Evolutionary conservation across 257 asterid species (phyloP), one percentile per base, ranked within the genome.

Genomic region (Solanum sejunctum): DNA sequence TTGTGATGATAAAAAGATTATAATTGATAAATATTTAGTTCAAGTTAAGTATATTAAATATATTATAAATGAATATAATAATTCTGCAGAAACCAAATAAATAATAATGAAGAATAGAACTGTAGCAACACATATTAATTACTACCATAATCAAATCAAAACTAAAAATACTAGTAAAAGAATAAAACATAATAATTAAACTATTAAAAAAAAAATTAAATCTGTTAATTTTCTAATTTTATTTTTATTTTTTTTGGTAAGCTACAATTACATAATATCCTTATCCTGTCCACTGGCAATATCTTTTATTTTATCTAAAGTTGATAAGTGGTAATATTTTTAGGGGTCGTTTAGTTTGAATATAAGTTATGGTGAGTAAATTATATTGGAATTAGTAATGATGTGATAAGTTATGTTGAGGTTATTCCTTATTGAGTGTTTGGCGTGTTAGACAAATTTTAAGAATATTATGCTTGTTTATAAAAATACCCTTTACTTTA

Each of bases 1-100:
- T 21, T 11, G 1, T 21, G 4, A 21, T 21, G 0, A 5, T 0
- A 12, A 2, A 60, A 1, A 60, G 11, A 4, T 5, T 60, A 0
- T 20, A 1, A 10, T 61, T 3, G 1, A 61, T 61, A 2, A 6
- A 52, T 52, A 52, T 5, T 12, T 16, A 12, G 13, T 4, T 52
- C 17, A 51, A 12, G 56, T 12, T 3, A 52, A 52, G 12, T 52
- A 12, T 52, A 52, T 12, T 3, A 52, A 52, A 52, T 52, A 12
- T 52, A 52, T 52, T 13, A 12, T 11, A 51, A 49, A 10, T 10
- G 32, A 51, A 10, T 51, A 51, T 51, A 51, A 10, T 0, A n/a
- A 10, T 58, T 58, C 2, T 6, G 9, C 23, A 61, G 2, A 12
- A 6, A 2, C 2, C 10, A 23, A 63, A 12, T 63, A 12, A 5